Base-by-base conservation (phyloP, 139 green algal species). In the Volvox africanus region DNA sequence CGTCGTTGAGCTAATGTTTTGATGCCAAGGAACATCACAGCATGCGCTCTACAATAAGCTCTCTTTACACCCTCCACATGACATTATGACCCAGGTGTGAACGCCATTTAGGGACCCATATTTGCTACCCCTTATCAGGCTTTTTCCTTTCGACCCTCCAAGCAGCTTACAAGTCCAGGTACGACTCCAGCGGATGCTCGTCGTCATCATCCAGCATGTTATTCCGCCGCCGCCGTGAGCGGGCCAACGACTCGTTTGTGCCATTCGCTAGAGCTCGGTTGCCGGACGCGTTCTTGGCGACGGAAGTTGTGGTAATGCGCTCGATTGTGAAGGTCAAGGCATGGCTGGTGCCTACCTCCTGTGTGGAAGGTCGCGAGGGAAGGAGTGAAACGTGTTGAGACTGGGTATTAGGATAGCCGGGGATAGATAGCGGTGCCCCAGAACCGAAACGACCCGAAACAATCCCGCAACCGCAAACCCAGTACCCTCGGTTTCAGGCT, bases 261-360 rank as follows among this genome's bases (percentile, higher is more conserved):
- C 71, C 26, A 30, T 30, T 30, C 20, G 35, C 2, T 20, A 33
- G 71, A 18, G 71, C 71, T 30, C 28, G 71, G 33, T 9, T n/a
- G 55, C 61, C 82, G 61, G n/a, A 2, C 20, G 28, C 30, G 68
- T 9, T 16, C 14, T 61, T n/a, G 50, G 17, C 3, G 33, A 79
- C 28, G 50, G 75, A 30, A 19, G 75, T 61, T 33, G 75, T 81
- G 75, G 61, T 68, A 33, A 91, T 61, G 50, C 91, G 91, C 87
- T 89, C 75, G 2, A 93, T 85, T 9, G 44, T 88, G 78, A 87
- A 91, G 24, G 35, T 24, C 82, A 94, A 61, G 17, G 65, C 55
- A 73, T 89, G 88, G 67, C 77, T 55, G 5, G 80, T 9, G 28
- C 92, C 92, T 17, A 94, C 84, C 68, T 94, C 92, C 71, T 90